Conservation (phyloP, 306 rosid genomes). For the Citrullus mucosospermus region DNA sequence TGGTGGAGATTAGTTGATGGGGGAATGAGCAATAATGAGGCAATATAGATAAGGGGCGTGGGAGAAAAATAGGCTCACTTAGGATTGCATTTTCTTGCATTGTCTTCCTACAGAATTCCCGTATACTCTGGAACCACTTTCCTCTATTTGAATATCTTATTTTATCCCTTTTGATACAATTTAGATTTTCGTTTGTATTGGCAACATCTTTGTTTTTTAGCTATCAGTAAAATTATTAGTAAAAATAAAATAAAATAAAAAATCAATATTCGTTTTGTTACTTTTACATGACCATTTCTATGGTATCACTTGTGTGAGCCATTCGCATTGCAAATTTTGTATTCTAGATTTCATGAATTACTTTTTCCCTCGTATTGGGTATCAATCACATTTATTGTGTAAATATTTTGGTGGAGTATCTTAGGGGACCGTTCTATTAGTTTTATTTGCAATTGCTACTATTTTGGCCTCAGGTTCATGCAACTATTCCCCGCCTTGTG, state of each 20-base stretch:
- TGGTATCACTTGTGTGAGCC: not conserved
- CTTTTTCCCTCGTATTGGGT: not conserved
- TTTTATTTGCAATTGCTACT: not conserved
- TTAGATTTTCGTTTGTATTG: not conserved
- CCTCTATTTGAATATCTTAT: not conserved
- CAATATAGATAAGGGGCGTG: not conserved
- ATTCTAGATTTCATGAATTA: not conserved
- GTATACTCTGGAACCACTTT: not conserved
- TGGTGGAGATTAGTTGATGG: not conserved
- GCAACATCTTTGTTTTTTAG: not conserved
- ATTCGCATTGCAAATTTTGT: not conserved
- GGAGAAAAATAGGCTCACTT: not conserved
- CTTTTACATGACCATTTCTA: not conserved
- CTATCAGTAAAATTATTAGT: not conserved
- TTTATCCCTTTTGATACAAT: not conserved
- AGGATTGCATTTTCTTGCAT: not conserved
- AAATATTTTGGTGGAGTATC: not conserved
- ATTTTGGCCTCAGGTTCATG: slow-evolving; percentile 48
- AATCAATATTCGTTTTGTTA: not conserved
- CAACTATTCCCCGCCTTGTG: slow-evolving; percentile 75
- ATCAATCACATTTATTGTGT: not conserved
- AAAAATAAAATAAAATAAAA: no score
- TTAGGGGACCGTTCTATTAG: not conserved
- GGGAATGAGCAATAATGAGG: not conserved
- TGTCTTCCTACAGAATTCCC: not conserved